Base-by-base conservation (phyloP, 2,329 filamentous ascomycete species). In the Alternaria conjuncta region DNA sequence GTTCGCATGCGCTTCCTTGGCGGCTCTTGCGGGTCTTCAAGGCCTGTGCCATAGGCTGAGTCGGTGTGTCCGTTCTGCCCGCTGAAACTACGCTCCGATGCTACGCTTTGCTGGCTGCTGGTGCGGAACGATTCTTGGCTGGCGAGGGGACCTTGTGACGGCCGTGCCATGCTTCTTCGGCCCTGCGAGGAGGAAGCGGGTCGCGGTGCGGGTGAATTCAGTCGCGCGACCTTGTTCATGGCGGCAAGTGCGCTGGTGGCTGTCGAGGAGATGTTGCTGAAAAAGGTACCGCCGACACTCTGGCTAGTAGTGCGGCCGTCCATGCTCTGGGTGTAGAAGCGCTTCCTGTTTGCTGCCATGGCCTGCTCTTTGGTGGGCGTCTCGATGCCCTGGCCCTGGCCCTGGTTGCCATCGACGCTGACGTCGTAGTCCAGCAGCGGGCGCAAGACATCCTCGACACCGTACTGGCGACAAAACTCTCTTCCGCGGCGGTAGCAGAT, bases 331-430 rank as follows among this genome's bases (percentile, higher is more conserved):
- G 91, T 97, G 82, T 97, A 98, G 81, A 97, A 89, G 69, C 95
- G 89, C 80, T 99, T 98, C 70, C 96, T 86, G 81, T 85, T 85
- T 15, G 95, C 95, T 11, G 96, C 96, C 94, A 98, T 97, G 64
- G 96, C 96, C 81, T 98, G 96, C 81, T 98, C 96, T 81, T 99
- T 99, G 41, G 96, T 99, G 0, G 96, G 96, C 0, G 96, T 98
- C 74, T 98, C 95, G 72, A 97, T 87, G 70, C 91, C 92, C 50
- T 89, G 88, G 59, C 91, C 90, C 54, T 89, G 88, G 60, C 91
- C 90, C 54, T 89, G 78, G 53, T 79, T 89, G 54, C 92, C 91
- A 64, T 94, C 91, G 70, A 91, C 88, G 57, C 88, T 89, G 84
- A 94, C 92, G 75, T 95, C 92, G 78, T 95, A 93, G 26, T 91